Conservation (phyloP, 2,329 filamentous ascomycete genomes). For the Aspergillus viridinutans region DNA sequence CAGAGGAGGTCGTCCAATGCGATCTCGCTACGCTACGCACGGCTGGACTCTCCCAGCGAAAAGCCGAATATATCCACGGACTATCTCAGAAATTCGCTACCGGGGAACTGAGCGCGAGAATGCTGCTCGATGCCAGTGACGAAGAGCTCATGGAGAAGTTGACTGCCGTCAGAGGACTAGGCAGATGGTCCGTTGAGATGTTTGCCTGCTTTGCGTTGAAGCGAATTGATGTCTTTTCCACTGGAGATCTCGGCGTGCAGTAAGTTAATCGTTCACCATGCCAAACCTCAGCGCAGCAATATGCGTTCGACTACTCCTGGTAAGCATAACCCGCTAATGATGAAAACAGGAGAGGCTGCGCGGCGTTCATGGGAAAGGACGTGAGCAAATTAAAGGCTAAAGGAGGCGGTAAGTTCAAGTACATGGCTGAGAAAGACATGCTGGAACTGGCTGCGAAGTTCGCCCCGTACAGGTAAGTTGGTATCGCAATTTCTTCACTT, state of each 20-base stretch:
- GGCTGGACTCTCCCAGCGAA: conserved; percentile 86
- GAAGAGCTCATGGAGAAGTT: conserved; percentile 80
- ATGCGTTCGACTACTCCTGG: not conserved
- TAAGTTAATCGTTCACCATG: conserved; percentile 34
- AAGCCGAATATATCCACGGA: conserved; percentile 90
- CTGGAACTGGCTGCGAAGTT: conserved; percentile 73
- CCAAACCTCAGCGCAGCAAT: not conserved
- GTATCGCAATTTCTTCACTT: not conserved
- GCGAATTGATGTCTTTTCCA: conserved; percentile 87
- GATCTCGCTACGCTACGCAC: conserved; percentile 67
- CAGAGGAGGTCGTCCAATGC: conserved; percentile 63
- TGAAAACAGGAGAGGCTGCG: conserved; percentile 68
- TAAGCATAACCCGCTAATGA: conserved; percentile 7
- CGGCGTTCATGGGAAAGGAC: conserved; percentile 76
- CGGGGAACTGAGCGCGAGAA: conserved; percentile 69
- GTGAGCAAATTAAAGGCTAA: conserved; percentile 76
- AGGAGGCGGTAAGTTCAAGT: conserved; percentile 90
- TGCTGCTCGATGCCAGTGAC: conserved; percentile 75
- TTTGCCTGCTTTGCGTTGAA: conserved; percentile 96
- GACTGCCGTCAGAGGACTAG: conserved; percentile 80
- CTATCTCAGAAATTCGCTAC: conserved; percentile 74
- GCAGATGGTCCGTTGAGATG: conserved; percentile 94
- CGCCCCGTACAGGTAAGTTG: conserved; percentile 66
- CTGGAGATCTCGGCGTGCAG: conserved; percentile 90
- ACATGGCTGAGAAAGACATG: conserved; percentile 95